Percentiles rank a stretch among this genome's conserved stretches.
Evolutionary conservation across 208 protist species (phyloP).

Genomic region (Perkinsela sp.): DNA sequence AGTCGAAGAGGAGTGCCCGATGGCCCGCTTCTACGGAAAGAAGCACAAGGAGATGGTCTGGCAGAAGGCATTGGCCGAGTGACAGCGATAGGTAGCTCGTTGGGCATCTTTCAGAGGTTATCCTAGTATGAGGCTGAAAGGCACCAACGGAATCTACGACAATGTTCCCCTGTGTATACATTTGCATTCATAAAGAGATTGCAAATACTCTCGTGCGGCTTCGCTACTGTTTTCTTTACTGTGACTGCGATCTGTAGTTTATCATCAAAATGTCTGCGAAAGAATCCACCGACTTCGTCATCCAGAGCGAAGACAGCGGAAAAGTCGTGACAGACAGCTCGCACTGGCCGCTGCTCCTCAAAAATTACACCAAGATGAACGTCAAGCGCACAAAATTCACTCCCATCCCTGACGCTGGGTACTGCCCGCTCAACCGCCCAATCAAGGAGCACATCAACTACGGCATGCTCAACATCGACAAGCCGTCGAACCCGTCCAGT

Average conservation of each 20-base stretch:
- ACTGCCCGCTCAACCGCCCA: slow-evolving; percentile 83
- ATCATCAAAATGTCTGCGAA: too few species aligned
- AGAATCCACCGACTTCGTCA: too few species aligned
- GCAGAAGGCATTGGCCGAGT: neutral
- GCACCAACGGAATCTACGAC: too few species aligned
- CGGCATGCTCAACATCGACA: slow-evolving; percentile 99
- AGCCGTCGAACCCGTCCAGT: slow-evolving; percentile 97
- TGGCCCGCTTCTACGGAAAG: slow-evolving; percentile 21
- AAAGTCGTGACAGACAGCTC: neutral
- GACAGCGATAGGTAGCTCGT: too few species aligned
- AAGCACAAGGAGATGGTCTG: neutral
- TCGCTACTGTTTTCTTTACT: too few species aligned
- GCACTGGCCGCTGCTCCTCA: slow-evolving; percentile 89
- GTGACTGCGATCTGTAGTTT: too few species aligned
- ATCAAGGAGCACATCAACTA: slow-evolving; percentile 91
- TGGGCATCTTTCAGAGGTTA: too few species aligned
- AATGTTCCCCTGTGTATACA: too few species aligned
- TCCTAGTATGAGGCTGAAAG: too few species aligned
- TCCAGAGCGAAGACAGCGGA: neutral
- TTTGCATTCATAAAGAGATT: too few species aligned
- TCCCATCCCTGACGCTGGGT: slow-evolving; percentile 76
- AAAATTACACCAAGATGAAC: slow-evolving; percentile 95
- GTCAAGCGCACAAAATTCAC: slow-evolving; percentile 87
- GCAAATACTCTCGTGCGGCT: too few species aligned
- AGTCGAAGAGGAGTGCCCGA: slow-evolving; percentile 51